Evolutionary conservation across 2,329 filamentous ascomycete species (phyloP), one percentile per base, ranked within the genome.

Genomic region (Colletotrichum gloeosporioides): DNA sequence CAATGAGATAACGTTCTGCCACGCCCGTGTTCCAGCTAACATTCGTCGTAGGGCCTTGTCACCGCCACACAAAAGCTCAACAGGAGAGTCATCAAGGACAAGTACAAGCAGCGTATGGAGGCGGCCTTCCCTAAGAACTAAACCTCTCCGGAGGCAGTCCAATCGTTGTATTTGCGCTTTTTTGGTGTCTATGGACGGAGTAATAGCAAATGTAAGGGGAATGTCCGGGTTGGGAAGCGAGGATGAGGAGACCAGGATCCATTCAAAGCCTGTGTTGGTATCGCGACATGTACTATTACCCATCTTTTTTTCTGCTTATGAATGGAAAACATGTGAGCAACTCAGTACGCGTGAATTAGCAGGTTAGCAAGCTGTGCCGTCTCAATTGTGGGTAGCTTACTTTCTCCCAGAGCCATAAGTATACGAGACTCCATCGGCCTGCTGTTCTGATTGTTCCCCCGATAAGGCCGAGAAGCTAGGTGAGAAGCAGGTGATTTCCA

Each of bases 51-150:
- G 90, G 90, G 90, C 4, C 85, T 92, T 32, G 90, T 92, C 34
- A 92, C 91, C 36, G 90, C 90, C n/a, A 92, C 91, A 8, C 89
- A 91, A 77, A 92, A 92, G 83, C 85, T 92, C 57, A 91, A 92
- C 84, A 87, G 91, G 75, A 86, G 88, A 78, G 85, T 84, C 31
- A 84, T 92, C 63, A 87, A 86, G 79, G 87, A 89, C 49, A 85
- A 83, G 68, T 92, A 90, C 81, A 85, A 86, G 79, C 85, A 87
- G 80, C 85, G 91, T 70, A 91, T 92, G 69, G 80, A 86, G n/a
- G 84, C 85, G 59, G 84, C 84, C 34, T 83, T 87, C 76, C 39
- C 62, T 34, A 55, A 73, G 82, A 82, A 77, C 34, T 65, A 36
- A 69, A 49, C 59, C n/a, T 12, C 29, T 34, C 59, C 4, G 31